These are phyloP conservation scores for Brassica juncea DNA, from an alignment of 345 rosid species.

Conservation along the genomic window DNA sequence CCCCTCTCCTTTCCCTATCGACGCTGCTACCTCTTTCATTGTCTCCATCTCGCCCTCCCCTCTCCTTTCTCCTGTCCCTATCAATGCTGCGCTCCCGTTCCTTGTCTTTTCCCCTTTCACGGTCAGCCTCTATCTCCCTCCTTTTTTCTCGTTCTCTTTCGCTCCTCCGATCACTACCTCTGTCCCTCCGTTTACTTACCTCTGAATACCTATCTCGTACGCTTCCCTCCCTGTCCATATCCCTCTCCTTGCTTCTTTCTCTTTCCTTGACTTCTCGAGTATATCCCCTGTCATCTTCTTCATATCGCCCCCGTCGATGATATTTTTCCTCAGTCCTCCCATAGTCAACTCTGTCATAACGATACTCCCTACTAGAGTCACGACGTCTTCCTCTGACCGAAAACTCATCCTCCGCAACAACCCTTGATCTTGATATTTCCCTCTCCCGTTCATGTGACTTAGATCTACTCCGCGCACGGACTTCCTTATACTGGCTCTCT, in stretches of 20 bases:
- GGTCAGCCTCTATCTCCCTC: slow-evolving; percentile 48
- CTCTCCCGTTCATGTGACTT: slow-evolving; percentile 48
- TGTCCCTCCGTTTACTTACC: slow-evolving; percentile 48
- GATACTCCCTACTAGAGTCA: slow-evolving; percentile 43
- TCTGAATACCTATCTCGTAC: slow-evolving; percentile 44
- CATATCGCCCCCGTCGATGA: slow-evolving; percentile 42
- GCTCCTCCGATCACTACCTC: slow-evolving; percentile 45
- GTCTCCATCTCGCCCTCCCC: slow-evolving; percentile 35
- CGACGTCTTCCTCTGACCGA: slow-evolving; percentile 37
- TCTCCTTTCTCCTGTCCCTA: slow-evolving; percentile 50
- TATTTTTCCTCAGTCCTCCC: slow-evolving; percentile 53
- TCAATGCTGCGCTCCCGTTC: slow-evolving; percentile 51
- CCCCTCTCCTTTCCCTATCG: slow-evolving; percentile 51
- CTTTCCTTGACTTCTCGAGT: slow-evolving; percentile 45
- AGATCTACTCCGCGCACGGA: slow-evolving; percentile 49
- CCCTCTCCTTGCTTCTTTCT: slow-evolving; percentile 46
- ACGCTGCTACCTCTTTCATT: slow-evolving; percentile 46
- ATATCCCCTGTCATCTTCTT: slow-evolving; percentile 44
- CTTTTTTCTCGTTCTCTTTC: slow-evolving; percentile 51
- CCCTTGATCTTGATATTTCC: slow-evolving; percentile 57
- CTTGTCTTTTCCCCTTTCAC: slow-evolving; percentile 47
- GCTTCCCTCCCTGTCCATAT: slow-evolving; percentile 37
- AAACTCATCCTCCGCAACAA: slow-evolving; percentile 51
- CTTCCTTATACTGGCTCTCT: slow-evolving; percentile 43
- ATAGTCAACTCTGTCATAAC: slow-evolving; percentile 44